Conservation (phyloP, 129 eudicot species). For the Logfia minima region DNA sequence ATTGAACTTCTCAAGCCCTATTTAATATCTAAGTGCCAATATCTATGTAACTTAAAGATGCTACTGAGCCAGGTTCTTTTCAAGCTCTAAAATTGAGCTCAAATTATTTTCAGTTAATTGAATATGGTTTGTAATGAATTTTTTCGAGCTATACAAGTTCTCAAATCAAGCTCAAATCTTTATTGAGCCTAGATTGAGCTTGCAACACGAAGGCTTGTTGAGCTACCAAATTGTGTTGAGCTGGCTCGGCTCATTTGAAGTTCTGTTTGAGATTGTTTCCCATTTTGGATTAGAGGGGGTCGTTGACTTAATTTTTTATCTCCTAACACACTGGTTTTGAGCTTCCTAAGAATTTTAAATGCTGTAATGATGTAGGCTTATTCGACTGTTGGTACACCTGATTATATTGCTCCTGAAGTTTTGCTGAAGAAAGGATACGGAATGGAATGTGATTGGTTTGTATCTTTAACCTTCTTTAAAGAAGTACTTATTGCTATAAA, state of each 20-base stretch:
- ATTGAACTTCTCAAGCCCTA: not conserved
- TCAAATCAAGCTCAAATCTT: not conserved
- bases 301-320: not conserved
- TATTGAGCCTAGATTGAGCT: not conserved
- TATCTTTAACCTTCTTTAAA: conserved; percentile 21
- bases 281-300: not conserved
- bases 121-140: not conserved
- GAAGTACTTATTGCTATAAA: conserved; percentile 4
- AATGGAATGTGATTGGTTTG: conserved; percentile 99
- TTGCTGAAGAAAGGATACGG: conserved; percentile 96
- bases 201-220: not conserved
- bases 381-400: conserved; percentile 99
- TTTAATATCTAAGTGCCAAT: not conserved
- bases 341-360: not conserved
- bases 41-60: too few species aligned
- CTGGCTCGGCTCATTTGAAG: not conserved
- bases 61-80: too few species aligned
- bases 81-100: too few species aligned
- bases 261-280: not conserved
- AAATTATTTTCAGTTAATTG: too few species aligned
- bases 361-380: conserved; percentile 65
- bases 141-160: not conserved
- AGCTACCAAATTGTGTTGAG: not conserved
- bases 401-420: conserved; percentile 98
- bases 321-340: not conserved